Evolutionary conservation across 1,284 basidiomycete species (phyloP).

Genomic region (Rhodotorula sp.): DNA sequence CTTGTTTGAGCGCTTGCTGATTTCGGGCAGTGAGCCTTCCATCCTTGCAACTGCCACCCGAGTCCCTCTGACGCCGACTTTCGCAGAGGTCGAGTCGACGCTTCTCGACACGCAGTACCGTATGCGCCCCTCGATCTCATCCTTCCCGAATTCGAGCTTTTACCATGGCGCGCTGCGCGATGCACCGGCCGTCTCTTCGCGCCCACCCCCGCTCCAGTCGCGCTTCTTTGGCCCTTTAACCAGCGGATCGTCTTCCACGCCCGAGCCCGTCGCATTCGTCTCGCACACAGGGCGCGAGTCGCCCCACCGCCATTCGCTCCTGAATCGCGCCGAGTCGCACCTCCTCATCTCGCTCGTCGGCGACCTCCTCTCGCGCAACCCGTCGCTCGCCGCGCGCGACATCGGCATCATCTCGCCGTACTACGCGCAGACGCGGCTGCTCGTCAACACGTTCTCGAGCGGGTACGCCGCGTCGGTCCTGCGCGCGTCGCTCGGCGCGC

Average conservation of each 20-base stretch:
- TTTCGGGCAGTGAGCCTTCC: constrained; percentile 65
- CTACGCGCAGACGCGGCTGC: constrained; percentile 71
- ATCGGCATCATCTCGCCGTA: constrained; percentile 90
- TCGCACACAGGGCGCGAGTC: constrained; percentile 72
- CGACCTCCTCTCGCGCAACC: constrained; percentile 71
- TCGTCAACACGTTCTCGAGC: constrained; percentile 56
- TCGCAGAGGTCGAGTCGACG: constrained; percentile 65
- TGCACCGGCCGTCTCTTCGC: constrained; percentile 62
- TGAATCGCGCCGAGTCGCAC: constrained; percentile 72
- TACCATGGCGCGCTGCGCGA: constrained; percentile 58
- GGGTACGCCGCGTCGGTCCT: constrained; percentile 19
- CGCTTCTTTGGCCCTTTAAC: constrained; percentile 44
- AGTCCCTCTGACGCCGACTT: background rate
- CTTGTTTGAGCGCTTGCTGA: constrained; percentile 83
- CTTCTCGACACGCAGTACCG: constrained; percentile 92
- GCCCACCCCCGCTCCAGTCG: constrained; percentile 51
- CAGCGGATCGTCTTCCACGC: background rate
- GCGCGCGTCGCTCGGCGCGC: constrained; percentile 61
- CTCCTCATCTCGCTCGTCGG: constrained; percentile 76
- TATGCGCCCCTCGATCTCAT: constrained; percentile 87
- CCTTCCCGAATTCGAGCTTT: constrained; percentile 80
- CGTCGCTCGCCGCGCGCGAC: constrained; percentile 65
- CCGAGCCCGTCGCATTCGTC: constrained; percentile 61
- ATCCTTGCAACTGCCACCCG: background rate
- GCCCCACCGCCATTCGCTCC: constrained; percentile 65